A percentile compares a stretch with the other conserved stretches of the same genome.
Conservation (phyloP, 345 rosid genomes). For the Eucalyptus decipiens region DNA sequence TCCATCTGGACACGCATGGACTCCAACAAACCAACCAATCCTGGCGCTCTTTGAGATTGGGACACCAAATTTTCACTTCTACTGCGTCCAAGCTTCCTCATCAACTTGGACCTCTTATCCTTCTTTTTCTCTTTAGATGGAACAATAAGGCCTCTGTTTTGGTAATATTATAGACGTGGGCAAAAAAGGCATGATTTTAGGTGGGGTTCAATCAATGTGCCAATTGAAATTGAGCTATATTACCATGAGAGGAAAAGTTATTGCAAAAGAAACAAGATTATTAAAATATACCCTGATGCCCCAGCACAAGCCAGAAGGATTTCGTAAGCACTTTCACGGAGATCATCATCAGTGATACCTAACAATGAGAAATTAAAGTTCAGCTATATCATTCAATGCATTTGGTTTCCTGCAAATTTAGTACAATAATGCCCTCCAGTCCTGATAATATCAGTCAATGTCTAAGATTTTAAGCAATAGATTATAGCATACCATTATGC, state of each 20-base stretch:
- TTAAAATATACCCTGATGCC: conserved; percentile 67
- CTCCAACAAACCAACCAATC: conserved; percentile 76
- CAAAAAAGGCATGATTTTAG: background rate
- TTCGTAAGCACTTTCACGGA: conserved; percentile 93
- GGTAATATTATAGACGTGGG: background rate
- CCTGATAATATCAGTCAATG: background rate
- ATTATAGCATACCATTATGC: background rate
- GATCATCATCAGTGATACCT: conserved; percentile 91
- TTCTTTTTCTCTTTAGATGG: conserved; percentile 87
- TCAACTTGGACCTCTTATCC: conserved; percentile 74
- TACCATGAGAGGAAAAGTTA: background rate
- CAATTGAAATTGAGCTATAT: background rate
- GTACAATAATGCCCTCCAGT: background rate
- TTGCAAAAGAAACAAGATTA: background rate
- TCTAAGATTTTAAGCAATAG: background rate
- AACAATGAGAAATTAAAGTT: background rate
- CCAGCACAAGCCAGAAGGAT: conserved; percentile 96
- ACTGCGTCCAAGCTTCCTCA: conserved; percentile 91
- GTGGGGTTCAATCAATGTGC: background rate
- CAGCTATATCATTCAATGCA: background rate
- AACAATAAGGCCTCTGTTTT: conserved; percentile 75
- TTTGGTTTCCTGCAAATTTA: background rate
- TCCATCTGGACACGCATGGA: conserved; percentile 94
- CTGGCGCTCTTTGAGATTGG: conserved; percentile 59
- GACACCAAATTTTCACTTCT: conserved; percentile 43